A percentile compares a stretch with the other conserved stretches of the same genome.
Conservation (phyloP, 2,329 filamentous ascomycete species). For the Colletotrichum liriopes region DNA sequence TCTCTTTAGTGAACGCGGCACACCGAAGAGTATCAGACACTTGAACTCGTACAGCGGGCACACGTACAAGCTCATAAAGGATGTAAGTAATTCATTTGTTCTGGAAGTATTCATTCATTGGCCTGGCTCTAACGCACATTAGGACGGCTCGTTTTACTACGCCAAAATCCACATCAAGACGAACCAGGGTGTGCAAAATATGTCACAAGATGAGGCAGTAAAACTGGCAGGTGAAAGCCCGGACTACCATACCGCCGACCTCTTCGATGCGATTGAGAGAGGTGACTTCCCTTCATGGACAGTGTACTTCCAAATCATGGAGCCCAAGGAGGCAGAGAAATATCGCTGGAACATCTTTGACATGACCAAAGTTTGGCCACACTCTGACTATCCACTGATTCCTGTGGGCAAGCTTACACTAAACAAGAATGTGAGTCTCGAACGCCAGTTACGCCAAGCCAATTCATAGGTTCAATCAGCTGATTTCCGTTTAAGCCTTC, state of each 20-base stretch:
- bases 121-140: conserved; percentile 36
- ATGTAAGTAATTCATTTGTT: conserved; percentile 45
- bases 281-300: conserved; percentile 66
- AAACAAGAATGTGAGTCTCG: conserved; percentile 67
- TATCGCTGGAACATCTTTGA: conserved; percentile 68
- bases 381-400: conserved; percentile 74
- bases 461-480: conserved; percentile 54
- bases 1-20: conserved; percentile 62
- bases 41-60: conserved; percentile 61
- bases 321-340: conserved; percentile 64
- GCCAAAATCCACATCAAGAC: conserved; percentile 66
- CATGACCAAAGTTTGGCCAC: conserved; percentile 70
- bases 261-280: conserved; percentile 57
- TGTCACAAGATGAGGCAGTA: conserved; percentile 57
- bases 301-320: conserved; percentile 69
- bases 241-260: conserved; percentile 53
- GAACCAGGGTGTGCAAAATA: conserved; percentile 61
- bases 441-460: background rate
- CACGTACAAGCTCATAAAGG: conserved; percentile 59
- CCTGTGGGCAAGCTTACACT: conserved; percentile 74
- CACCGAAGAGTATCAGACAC: conserved; percentile 59
- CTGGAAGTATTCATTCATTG: too few relatives aligned
- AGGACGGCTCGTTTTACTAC: conserved; percentile 61
- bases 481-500: conserved; percentile 65
- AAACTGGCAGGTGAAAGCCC: conserved; percentile 68